Evolutionary conservation across 1,284 basidiomycete species (phyloP), one percentile per base, ranked within the genome.

Genomic region (Ustilago xerochloae): DNA sequence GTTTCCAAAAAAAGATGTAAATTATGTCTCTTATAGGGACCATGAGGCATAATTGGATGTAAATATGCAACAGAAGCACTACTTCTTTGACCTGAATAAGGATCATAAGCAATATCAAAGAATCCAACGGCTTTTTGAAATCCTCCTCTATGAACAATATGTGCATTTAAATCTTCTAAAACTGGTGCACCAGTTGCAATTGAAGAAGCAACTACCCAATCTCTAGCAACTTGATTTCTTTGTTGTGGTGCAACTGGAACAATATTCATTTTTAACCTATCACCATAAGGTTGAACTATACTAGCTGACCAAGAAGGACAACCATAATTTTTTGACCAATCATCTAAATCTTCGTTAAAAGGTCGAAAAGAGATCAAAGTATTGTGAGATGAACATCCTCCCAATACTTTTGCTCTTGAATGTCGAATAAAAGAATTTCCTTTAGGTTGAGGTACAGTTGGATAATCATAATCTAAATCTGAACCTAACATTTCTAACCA

Each of bases 391-490:
- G 78, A 81, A 69, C 84, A 85, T 33, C 84, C 84, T 28, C 84
- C 84, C 12, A 85, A 75, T 9, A 85, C 84, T 7, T 69, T 63
- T 0, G 84, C 84, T 26, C 84, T 77, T 15, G 79, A 81, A 64
- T 85, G 84, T n/a, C 78, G 72, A 55, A 85, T 85, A 72, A 83
- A 80, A 52, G 83, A 84, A 73, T 85, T 85, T 28, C 84, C 84
- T 12, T 75, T 70, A 15, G 81, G 81, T 64, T 85, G 84, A 43
- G 77, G 72, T 0, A 81, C 83, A 6, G 82, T 83, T 5, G 82
- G 79, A 51, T 85, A 85, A 52, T 75, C 79, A 61, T 84, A 85
- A 63, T 85, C 84, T 41, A 84, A 74, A 4, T 82, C 81, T n/a
- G 79, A 79, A 26, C 80, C 84, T 36, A 85, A 79, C 58, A 85